phyloP scores from a whole-genome alignment of 306 rosid genomes.

The Begonia fuchsioides region DNA sequence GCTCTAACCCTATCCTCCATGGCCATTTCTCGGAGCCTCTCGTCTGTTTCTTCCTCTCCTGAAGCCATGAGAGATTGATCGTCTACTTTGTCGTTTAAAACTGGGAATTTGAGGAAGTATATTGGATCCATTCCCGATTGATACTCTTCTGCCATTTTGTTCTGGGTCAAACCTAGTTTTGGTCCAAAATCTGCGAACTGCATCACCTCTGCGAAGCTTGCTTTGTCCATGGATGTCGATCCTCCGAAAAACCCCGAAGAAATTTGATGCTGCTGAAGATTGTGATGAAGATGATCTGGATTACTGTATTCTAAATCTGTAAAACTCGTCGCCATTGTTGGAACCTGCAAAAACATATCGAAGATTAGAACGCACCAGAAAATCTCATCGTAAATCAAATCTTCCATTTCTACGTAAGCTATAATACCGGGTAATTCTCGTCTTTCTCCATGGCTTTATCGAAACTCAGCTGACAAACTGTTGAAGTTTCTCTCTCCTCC shows the following conservation, averaged over 20 bases:
- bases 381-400: constrained; percentile 7
- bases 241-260: constrained; percentile 22
- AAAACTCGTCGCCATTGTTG: constrained; percentile 37
- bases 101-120: constrained; percentile 84
- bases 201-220: constrained; percentile 84
- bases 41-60: constrained; percentile 11
- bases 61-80: constrained; percentile 23
- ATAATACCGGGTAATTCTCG: constrained; percentile 45
- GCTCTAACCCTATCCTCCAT: constrained; percentile 9
- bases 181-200: constrained; percentile 94
- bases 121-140: constrained; percentile 45
- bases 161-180: constrained; percentile 52
- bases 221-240: constrained; percentile 35
- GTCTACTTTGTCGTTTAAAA: constrained; percentile 44
- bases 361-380: too few species aligned
- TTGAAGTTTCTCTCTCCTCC: constrained; percentile 19
- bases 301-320: constrained; percentile 32
- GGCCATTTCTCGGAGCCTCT: constrained; percentile 17
- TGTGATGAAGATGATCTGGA: constrained; percentile 18
- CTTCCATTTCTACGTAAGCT: not conserved
- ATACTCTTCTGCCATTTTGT: constrained; percentile 21
- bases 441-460: constrained; percentile 55
- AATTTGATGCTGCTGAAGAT: constrained; percentile 3
- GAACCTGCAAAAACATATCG: constrained; percentile 21
- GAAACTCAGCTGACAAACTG: constrained; percentile 16